These are phyloP conservation scores for Ustilago cynodontis DNA, from an alignment of 1,284 basidiomycete species.

Conservation along the genomic window DNA sequence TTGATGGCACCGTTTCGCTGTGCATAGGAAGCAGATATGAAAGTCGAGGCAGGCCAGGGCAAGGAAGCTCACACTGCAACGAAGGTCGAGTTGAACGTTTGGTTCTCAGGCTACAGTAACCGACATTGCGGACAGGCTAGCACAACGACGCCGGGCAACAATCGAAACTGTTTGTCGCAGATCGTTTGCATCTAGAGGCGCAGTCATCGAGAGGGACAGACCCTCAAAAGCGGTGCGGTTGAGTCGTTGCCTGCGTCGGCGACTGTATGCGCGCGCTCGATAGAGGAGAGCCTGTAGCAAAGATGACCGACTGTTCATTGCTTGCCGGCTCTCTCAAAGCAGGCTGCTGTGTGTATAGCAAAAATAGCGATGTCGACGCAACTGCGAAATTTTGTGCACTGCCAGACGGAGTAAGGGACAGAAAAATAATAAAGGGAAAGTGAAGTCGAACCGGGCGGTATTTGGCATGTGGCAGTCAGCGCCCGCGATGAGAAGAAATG, in stretches of 20 bases:
- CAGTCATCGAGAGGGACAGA: neutral
- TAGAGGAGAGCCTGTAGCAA: too few species aligned
- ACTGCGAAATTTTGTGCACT: neutral
- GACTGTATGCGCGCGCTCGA: constrained; percentile 1
- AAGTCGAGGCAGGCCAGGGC: neutral
- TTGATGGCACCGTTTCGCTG: neutral
- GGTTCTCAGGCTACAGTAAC: neutral
- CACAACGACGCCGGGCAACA: neutral
- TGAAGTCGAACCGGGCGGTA: neutral
- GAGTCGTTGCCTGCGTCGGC: neutral
- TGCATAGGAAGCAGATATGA: neutral
- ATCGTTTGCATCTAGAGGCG: neutral
- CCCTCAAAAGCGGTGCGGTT: neutral
- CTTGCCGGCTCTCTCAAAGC: neutral
- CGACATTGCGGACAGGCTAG: neutral
- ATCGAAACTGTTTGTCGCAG: constrained; percentile 13
- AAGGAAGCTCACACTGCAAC: neutral
- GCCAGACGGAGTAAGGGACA: neutral
- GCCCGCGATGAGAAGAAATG: neutral
- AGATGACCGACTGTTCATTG: too few species aligned
- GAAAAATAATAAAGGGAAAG: neutral
- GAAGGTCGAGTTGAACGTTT: neutral
- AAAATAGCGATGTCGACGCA: constrained; percentile 4
- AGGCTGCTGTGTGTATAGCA: neutral
- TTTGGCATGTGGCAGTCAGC: neutral